These are phyloP conservation scores for Blepharisma undulans DNA, from an alignment of 169 alveolate species.

Conservation along the genomic window DNA sequence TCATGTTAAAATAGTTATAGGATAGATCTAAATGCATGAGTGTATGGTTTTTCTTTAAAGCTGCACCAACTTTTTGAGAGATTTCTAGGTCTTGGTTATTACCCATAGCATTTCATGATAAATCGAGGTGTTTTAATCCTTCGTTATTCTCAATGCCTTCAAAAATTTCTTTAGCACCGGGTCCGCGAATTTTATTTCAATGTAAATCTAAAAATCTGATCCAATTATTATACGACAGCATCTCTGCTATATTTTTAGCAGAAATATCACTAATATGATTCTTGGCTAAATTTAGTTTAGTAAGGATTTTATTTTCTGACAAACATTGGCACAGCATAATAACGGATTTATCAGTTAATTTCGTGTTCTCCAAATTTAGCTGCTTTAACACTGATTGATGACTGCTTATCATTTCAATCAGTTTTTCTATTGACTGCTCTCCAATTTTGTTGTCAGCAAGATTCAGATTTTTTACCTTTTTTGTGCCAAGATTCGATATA, in stretches of 20 bases:
- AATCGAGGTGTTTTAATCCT: constrained; percentile 53
- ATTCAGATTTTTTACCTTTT: neutral
- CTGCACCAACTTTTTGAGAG: constrained; percentile 33
- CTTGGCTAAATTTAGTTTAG: constrained; percentile 9
- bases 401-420: neutral
- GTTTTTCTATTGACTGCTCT: neutral
- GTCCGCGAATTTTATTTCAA: constrained; percentile 61
- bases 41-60: constrained; percentile 45
- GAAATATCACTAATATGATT: neutral
- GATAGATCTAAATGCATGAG: constrained; percentile 72
- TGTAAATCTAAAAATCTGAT: constrained; percentile 19
- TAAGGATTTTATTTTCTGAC: neutral
- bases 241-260: neutral
- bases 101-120: constrained; percentile 69
- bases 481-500: neutral
- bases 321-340: neutral
- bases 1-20: constrained; percentile 60
- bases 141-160: constrained; percentile 33
- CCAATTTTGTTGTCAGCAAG: constrained; percentile 32
- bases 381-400: neutral
- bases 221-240: neutral
- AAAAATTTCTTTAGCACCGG: constrained; percentile 50
- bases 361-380: neutral
- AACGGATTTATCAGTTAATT: neutral
- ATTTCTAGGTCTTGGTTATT: constrained; percentile 41